Evolutionary conservation across 1,284 basidiomycete genomes (phyloP).

Genomic region (Rhodotorula sp.): DNA sequence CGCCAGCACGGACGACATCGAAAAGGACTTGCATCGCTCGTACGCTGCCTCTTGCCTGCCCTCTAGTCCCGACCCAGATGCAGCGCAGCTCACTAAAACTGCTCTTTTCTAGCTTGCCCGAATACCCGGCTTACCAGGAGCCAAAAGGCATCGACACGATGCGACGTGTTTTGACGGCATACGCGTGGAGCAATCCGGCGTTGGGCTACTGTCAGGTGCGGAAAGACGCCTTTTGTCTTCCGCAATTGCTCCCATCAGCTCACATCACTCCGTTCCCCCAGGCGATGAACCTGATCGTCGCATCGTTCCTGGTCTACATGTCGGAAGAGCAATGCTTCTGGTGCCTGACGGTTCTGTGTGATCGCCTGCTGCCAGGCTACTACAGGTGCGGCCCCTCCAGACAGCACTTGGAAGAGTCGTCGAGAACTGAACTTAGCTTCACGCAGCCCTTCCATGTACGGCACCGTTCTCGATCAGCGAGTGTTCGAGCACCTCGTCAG

Average conservation of each 20-base stretch:
- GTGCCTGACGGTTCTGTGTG: slow-evolving; percentile 93
- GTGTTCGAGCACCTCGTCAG: slow-evolving; percentile 98
- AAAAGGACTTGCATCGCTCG: slow-evolving; percentile 89
- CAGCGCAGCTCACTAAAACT: background rate
- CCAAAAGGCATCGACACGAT: slow-evolving; percentile 81
- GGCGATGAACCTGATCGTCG: slow-evolving; percentile 52
- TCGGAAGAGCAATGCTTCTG: slow-evolving; percentile 99
- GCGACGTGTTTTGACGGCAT: slow-evolving; percentile 89
- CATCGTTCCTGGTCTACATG: slow-evolving; percentile 93
- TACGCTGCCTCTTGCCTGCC: background rate
- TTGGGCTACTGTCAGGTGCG: slow-evolving; percentile 54
- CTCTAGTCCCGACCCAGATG: too few relatives aligned
- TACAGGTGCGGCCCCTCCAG: slow-evolving; percentile 65
- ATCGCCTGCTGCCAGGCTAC: slow-evolving; percentile 92
- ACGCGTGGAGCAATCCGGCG: slow-evolving; percentile 96
- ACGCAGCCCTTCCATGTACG: slow-evolving; percentile 91
- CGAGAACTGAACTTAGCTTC: background rate
- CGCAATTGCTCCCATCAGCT: background rate
- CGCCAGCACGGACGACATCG: slow-evolving; percentile 96
- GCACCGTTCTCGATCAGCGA: slow-evolving; percentile 93
- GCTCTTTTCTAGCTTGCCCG: slow-evolving; percentile 66
- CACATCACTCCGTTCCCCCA: background rate
- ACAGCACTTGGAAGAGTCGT: background rate
- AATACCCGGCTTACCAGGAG: slow-evolving; percentile 90
- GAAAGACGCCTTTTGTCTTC: background rate